Conservation (phyloP, 495 filamentous ascomycete species). For the Penicillium maclennaniae region DNA sequence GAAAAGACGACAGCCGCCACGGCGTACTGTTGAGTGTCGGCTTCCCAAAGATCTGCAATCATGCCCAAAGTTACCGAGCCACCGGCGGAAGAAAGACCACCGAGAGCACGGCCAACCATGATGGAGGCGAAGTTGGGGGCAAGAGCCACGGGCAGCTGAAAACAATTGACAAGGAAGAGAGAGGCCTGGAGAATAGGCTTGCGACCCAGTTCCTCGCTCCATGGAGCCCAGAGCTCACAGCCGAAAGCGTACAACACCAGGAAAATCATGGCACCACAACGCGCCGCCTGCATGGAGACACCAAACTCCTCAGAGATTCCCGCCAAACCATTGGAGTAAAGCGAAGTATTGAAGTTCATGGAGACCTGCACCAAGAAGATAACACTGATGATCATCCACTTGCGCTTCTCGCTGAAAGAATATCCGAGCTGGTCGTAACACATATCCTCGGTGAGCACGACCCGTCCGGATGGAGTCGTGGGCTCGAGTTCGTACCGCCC, state of each 20-base stretch:
- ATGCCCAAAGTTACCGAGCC: slow-evolving; percentile 62
- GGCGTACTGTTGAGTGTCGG: slow-evolving; percentile 58
- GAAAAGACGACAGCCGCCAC: slow-evolving; percentile 61
- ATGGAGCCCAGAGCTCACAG: slow-evolving; percentile 65
- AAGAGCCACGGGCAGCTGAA: slow-evolving; percentile 52
- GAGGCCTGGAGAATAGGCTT: slow-evolving; percentile 53
- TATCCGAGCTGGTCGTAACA: slow-evolving; percentile 57
- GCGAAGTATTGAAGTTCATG: slow-evolving; percentile 57
- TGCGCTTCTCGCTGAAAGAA: slow-evolving; percentile 46
- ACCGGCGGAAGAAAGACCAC: slow-evolving; percentile 58
- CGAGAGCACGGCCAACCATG: slow-evolving; percentile 54
- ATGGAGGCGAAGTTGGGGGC: slow-evolving; percentile 52
- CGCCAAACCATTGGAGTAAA: slow-evolving; percentile 51
- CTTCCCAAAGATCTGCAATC: slow-evolving; percentile 59
- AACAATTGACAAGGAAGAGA: slow-evolving; percentile 57
- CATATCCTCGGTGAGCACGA: slow-evolving; percentile 53
- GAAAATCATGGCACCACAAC: slow-evolving; percentile 55
- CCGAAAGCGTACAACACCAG: slow-evolving; percentile 61
- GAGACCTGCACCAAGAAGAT: slow-evolving; percentile 56
- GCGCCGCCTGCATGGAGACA: slow-evolving; percentile 49
- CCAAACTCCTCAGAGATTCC: slow-evolving; percentile 48
- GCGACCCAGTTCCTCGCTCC: slow-evolving; percentile 61
- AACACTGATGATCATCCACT: slow-evolving; percentile 59
- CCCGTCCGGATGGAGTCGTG: slow-evolving; percentile 25
- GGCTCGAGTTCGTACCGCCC: slow-evolving; percentile 26